These are phyloP conservation scores for Didymella arachidicola DNA, from an alignment of 2,329 filamentous ascomycete species.

Conservation along the genomic window DNA sequence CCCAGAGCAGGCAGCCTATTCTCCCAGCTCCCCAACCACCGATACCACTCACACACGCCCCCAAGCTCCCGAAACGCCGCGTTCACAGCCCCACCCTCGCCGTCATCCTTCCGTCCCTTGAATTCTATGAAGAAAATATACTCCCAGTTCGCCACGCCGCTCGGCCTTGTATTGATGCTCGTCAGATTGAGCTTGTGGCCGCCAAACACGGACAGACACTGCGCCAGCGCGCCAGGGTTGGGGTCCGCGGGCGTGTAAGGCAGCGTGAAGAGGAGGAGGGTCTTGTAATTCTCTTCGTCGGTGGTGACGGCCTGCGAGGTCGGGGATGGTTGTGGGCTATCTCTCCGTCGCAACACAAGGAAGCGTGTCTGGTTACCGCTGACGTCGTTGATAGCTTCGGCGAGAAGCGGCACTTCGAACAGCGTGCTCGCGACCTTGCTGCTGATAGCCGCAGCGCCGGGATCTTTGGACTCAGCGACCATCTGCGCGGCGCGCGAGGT, in stretches of 20 bases:
- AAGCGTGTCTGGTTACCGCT: slow-evolving; percentile 82
- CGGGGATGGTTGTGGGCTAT: neutral
- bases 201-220: slow-evolving; percentile 81
- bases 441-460: slow-evolving; percentile 77
- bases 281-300: slow-evolving; percentile 60
- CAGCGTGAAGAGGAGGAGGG: slow-evolving; percentile 76
- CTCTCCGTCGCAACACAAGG: slow-evolving; percentile 65
- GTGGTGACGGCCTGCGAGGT: neutral
- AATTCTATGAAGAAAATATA: slow-evolving; percentile 97
- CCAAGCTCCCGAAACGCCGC: slow-evolving; percentile 67
- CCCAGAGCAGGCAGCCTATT: slow-evolving; percentile 1
- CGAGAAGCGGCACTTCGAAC: slow-evolving; percentile 73
- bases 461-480: slow-evolving; percentile 66
- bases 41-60: slow-evolving; percentile 66
- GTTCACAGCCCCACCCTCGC: slow-evolving; percentile 64
- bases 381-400: slow-evolving; percentile 73
- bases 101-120: slow-evolving; percentile 70
- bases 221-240: slow-evolving; percentile 80
- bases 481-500: slow-evolving; percentile 87
- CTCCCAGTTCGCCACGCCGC: slow-evolving; percentile 77
- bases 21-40: slow-evolving; percentile 74
- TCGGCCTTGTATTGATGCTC: slow-evolving; percentile 87
- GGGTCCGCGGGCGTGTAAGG: slow-evolving; percentile 83
- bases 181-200: slow-evolving; percentile 79
- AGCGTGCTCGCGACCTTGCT: slow-evolving; percentile 75